phyloP scores from a whole-genome alignment of 331 rosid genomes.

The Quercus lobata region DNA sequence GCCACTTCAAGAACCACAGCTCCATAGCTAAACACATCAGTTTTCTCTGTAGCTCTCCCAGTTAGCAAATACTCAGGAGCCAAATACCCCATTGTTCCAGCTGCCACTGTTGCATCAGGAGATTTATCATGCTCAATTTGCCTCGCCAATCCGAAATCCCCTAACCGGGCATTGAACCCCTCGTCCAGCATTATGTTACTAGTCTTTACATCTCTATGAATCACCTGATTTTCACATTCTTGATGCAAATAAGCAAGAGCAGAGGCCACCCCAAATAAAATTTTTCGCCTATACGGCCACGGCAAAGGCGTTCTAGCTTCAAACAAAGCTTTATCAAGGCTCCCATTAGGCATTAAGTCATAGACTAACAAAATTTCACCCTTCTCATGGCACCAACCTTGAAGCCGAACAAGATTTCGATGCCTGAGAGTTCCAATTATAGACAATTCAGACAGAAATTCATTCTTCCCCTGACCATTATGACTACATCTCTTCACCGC shows the following conservation, averaged over 20 bases:
- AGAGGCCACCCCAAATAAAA: conserved; percentile 75
- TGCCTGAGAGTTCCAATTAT: conserved; percentile 82
- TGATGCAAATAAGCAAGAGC: conserved; percentile 82
- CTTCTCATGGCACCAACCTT: conserved; percentile 87
- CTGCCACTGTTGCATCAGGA: conserved; percentile 87
- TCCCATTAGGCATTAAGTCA: conserved; percentile 86
- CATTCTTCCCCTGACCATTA: conserved; percentile 59
- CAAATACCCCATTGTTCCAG: conserved; percentile 89
- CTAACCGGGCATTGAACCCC: conserved; percentile 71
- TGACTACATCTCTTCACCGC: conserved; percentile 84
- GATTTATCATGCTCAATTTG: conserved; percentile 83
- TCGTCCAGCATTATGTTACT: conserved; percentile 86
- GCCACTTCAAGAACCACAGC: conserved; percentile 88
- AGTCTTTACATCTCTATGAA: conserved; percentile 78
- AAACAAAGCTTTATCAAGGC: conserved; percentile 74
- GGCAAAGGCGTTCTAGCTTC: conserved; percentile 60
- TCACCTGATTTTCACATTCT: conserved; percentile 85
- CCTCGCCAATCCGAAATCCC: conserved; percentile 82
- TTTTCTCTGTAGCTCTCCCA: conserved; percentile 75
- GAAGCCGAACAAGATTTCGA: conserved; percentile 71
- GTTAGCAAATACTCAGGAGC: conserved; percentile 86
- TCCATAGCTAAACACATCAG: conserved; percentile 82
- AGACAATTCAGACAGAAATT: conserved; percentile 68
- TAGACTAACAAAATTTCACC: conserved; percentile 80
- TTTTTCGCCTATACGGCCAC: conserved; percentile 63